Evolutionary conservation across 805 yeast species (phyloP).

Genomic region (Wickerhamiella cacticola): DNA sequence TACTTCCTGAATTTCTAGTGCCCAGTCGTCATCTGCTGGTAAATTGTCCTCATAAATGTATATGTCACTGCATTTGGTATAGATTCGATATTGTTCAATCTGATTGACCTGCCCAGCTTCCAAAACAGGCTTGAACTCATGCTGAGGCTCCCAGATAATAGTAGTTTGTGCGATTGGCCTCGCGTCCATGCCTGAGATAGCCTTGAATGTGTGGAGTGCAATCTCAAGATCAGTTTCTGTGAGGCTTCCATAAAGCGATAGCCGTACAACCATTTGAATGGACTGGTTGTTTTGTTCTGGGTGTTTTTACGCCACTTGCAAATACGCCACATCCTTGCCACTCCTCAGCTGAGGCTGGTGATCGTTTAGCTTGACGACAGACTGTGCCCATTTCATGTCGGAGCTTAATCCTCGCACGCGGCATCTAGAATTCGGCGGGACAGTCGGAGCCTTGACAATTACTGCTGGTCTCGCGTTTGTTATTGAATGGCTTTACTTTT

Average conservation of each 20-base stretch:
- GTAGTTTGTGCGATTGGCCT: conserved; percentile 22
- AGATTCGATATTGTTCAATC: conserved; percentile 29
- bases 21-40: conserved; percentile 21
- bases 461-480: conserved; percentile 56
- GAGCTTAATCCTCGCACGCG: conserved; percentile 54
- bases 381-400: background rate
- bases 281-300: too few relatives aligned
- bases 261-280: conserved; percentile 30
- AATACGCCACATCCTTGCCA: background rate
- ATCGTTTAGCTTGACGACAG: background rate
- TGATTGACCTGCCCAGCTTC: conserved; percentile 28
- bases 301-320: background rate
- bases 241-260: conserved; percentile 28
- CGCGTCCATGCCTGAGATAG: conserved; percentile 31
- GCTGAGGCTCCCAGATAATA: conserved; percentile 28
- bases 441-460: conserved; percentile 57
- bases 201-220: conserved; percentile 26
- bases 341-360: background rate
- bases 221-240: conserved; percentile 26
- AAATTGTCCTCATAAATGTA: background rate
- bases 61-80: conserved; percentile 13
- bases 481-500: conserved; percentile 45
- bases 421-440: conserved; percentile 67
- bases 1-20: conserved; percentile 26
- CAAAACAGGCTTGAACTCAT: conserved; percentile 24